A percentile compares a stretch with the other conserved stretches of the same genome.
Conservation (phyloP, 75 land plant genomes). For the Picea sitchensis region DNA sequence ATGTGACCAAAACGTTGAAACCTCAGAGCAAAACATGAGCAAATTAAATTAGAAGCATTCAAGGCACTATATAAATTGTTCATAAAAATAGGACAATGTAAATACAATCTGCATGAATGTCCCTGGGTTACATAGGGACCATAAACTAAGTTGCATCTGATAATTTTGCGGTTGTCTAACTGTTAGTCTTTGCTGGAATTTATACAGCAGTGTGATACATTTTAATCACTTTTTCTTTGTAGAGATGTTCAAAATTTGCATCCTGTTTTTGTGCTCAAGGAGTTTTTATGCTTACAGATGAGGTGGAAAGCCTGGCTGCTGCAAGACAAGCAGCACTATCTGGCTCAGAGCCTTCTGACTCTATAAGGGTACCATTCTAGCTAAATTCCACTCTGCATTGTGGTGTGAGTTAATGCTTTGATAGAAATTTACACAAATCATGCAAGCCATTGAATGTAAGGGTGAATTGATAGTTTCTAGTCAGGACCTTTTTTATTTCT, state of each 20-base stretch:
- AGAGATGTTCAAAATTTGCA: not conserved
- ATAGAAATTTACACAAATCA: not conserved
- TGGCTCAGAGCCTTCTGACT: constrained; percentile 94
- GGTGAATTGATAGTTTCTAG: not conserved
- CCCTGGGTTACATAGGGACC: no score
- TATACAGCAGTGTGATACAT: not conserved
- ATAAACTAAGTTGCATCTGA: no score
- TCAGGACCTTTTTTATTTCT: not conserved
- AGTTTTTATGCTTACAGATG: constrained; percentile 48
- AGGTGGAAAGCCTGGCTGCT: constrained; percentile 97
- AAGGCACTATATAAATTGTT: not conserved
- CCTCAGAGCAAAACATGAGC: not conserved
- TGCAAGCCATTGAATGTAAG: not conserved
- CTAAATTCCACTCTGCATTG: not conserved
- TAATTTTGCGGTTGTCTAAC: no score
- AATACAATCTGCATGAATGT: not conserved
- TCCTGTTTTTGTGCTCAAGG: not conserved
- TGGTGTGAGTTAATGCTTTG: not conserved
- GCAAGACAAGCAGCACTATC: constrained; percentile 94
- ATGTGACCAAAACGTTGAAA: not conserved
- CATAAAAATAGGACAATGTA: not conserved
- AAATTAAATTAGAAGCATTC: not conserved
- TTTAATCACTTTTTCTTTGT: not conserved
- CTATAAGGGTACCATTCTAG: constrained; percentile 64
- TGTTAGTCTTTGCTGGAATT: not conserved